phyloP scores from a whole-genome alignment of 2,329 filamentous ascomycete species.

The Trichoderma sp. region DNA sequence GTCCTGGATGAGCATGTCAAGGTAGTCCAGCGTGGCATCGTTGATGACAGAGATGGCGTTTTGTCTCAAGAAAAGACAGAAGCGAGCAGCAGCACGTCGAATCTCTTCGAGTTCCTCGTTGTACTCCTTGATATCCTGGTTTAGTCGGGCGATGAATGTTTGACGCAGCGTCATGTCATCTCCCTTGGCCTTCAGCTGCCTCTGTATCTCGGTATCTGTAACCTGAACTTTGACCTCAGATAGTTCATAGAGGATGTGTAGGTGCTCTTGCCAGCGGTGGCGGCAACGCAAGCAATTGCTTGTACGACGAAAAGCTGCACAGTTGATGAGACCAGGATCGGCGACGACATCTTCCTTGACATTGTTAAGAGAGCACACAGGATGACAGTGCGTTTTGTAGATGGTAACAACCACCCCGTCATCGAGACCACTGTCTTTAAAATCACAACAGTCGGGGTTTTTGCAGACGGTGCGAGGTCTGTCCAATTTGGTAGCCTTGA shows the following conservation, averaged over 20 bases:
- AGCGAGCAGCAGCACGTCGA: constrained; percentile 2
- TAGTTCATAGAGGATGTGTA: constrained; percentile 10
- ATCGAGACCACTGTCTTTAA: neutral
- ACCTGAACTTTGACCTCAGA: neutral
- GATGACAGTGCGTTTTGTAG: constrained; percentile 25
- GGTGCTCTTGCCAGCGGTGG: constrained; percentile 17
- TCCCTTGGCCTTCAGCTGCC: neutral
- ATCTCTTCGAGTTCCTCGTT: constrained; percentile 6
- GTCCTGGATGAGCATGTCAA: constrained; percentile 12
- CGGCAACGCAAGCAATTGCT: neutral
- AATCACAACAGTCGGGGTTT: constrained; percentile 18
- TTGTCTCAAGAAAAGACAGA: constrained; percentile 1
- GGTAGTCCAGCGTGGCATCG: constrained; percentile 10
- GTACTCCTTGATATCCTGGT: neutral
- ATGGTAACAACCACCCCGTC: neutral
- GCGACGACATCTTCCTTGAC: constrained; percentile 20
- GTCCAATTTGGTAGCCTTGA: neutral
- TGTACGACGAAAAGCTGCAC: neutral
- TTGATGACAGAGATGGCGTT: constrained; percentile 6
- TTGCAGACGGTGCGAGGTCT: constrained; percentile 20
- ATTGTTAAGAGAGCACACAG: constrained; percentile 13
- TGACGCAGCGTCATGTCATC: neutral
- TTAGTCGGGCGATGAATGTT: neutral
- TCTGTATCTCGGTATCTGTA: constrained; percentile 1
- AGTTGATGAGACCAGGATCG: constrained; percentile 9